Conservation (phyloP, 441 rosid species). For the Populus hybrid region DNA sequence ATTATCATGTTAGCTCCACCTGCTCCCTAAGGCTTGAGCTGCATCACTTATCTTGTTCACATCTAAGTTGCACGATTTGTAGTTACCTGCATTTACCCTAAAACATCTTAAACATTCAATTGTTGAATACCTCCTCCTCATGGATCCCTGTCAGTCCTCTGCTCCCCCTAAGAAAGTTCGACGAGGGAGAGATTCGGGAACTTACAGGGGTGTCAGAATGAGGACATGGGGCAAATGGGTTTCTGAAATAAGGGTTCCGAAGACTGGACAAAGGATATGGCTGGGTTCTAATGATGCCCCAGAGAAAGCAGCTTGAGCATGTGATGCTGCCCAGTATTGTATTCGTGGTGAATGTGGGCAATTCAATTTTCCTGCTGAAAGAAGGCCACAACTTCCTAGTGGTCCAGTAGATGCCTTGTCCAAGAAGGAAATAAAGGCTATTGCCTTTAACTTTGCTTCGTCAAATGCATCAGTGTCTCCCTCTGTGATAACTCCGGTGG, state of each 20-base stretch:
- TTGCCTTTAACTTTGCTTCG: conserved; percentile 30
- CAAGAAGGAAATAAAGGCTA: conserved; percentile 31
- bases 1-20: conserved; percentile 19
- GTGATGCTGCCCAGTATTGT: conserved; percentile 40
- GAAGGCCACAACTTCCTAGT: conserved; percentile 31
- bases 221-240: conserved; percentile 49
- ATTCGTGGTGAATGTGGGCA: conserved; percentile 30
- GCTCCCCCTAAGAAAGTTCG: conserved; percentile 19
- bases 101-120: background rate
- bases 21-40: background rate
- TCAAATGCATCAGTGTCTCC: conserved; percentile 13
- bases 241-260: conserved; percentile 43
- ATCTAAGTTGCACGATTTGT: background rate
- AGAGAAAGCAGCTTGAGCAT: conserved; percentile 44
- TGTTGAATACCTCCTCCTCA: conserved; percentile 12
- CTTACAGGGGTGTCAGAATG: conserved; percentile 39
- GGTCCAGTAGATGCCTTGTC: conserved; percentile 27
- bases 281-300: conserved; percentile 42
- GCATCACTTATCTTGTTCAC: background rate
- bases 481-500: conserved; percentile 17
- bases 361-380: conserved; percentile 34
- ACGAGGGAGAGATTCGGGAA: conserved; percentile 15
- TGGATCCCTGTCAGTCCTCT: conserved; percentile 24
- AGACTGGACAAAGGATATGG: conserved; percentile 36
- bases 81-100: background rate